Evolutionary conservation across 1,284 basidiomycete genomes (phyloP), one percentile per base, ranked within the genome.

Genomic region (Microbotryomycetes sp.): DNA sequence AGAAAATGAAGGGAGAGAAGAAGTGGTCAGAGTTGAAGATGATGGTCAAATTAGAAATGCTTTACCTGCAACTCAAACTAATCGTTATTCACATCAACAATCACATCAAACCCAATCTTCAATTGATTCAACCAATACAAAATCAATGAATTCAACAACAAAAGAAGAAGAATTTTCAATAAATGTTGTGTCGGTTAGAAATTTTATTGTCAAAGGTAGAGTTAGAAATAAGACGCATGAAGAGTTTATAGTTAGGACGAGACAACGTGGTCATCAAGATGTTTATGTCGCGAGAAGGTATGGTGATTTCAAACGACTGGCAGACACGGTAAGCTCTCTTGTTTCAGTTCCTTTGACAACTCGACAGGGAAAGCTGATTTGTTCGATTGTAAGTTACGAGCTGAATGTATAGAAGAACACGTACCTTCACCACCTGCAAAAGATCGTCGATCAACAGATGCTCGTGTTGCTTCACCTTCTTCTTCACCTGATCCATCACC

Each of bases 221-320:
- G 82, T 97, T 63, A 80, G 92, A 62, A 90, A 84, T 73, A 83
- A 86, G 69, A 82, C 80, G 22, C 92, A 96, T 75, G 92, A 96
- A 88, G 94, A 97, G 80, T 98, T 98, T 75, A 85, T 98, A 71
- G 86, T 98, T 42, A 84, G 90, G 30, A 98, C 94, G 0, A 82
- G 86, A 15, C 81, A 90, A 32, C 81, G 84, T 3, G 81, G 83
- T 14, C 81, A 82, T 63, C 80, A 80, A 1, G 92, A 96, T 68
- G 82, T 91, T 4, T 92, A 84, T 74, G 94, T 97, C 3, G 89
- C 91, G 1, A 82, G 96, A 62, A 81, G 96, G 66, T 94, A 98
- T 74, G 93, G 94, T 15, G 94, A 98, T 74, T 97, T 98, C 76
- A 86, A 81, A 71, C 87, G 90, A 3, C 81, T 97, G 22, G 85